Evolutionary conservation across 163 green algal genomes (phyloP).

Genomic region (Trebouxiophyceae sp.): DNA sequence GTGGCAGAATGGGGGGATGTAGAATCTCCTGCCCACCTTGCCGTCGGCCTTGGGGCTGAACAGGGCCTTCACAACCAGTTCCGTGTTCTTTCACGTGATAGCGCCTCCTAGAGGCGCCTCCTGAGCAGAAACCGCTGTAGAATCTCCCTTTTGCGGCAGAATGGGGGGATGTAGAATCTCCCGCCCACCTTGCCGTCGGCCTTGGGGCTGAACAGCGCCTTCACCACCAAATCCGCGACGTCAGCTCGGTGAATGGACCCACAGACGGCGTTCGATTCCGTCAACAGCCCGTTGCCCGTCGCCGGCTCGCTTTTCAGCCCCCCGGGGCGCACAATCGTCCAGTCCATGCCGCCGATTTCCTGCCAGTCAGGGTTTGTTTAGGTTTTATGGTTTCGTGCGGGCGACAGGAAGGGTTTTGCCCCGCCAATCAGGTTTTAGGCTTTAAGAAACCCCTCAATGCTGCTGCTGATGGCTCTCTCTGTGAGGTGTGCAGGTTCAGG

Average conservation of each 20-base stretch:
- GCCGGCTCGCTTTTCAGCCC: conserved; percentile 80
- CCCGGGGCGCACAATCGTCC: conserved; percentile 87
- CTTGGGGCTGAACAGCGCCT: conserved; percentile 45
- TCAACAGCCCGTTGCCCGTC: conserved; percentile 75
- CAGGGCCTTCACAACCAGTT: not conserved
- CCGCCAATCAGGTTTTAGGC: too few relatives aligned
- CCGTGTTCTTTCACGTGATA: not conserved
- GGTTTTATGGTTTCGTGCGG: not conserved
- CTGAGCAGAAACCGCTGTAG: not conserved
- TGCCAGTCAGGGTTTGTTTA: conserved; percentile 4
- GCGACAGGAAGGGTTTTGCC: too few relatives aligned
- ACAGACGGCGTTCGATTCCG: conserved; percentile 69
- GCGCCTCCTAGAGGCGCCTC: not conserved
- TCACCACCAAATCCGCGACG: conserved; percentile 73
- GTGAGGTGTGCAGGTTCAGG: too few relatives aligned
- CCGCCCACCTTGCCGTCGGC: conserved; percentile 54
- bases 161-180: not conserved
- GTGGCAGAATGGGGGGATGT: too few relatives aligned
- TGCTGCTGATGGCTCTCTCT: too few relatives aligned
- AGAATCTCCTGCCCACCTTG: conserved; percentile 21
- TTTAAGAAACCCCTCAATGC: too few relatives aligned
- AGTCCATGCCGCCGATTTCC: conserved; percentile 61
- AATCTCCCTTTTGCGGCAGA: too few relatives aligned
- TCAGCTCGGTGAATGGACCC: conserved; percentile 85
- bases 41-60: conserved; percentile 34